phyloP scores from a whole-genome alignment of 306 rosid genomes.

The Cucumis melo region DNA sequence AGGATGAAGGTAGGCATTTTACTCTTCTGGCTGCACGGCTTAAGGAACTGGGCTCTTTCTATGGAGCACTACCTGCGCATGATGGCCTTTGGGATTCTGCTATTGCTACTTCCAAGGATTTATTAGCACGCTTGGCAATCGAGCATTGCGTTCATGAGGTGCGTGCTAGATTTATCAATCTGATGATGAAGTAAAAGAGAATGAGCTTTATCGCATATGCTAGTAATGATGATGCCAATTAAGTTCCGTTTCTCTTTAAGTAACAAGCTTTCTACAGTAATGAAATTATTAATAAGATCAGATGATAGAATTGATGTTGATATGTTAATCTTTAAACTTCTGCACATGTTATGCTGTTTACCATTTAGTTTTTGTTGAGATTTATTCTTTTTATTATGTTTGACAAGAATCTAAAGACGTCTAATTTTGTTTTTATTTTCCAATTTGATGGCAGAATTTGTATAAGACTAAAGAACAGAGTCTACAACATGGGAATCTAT shows the following conservation, averaged over 20 bases:
- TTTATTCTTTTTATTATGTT: not conserved
- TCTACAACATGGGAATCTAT: not conserved
- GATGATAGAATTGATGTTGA: not conserved
- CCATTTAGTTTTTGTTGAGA: not conserved
- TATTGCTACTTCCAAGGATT: conserved; percentile 54
- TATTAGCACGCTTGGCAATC: conserved; percentile 62
- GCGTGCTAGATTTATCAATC: conserved; percentile 1
- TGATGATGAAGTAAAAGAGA: not conserved
- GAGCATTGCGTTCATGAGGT: conserved; percentile 94
- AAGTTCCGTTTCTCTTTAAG: not conserved
- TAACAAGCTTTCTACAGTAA: not conserved
- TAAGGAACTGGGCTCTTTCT: conserved; percentile 58
- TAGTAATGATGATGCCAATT: not conserved
- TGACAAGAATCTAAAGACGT: not conserved
- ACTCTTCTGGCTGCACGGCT: conserved; percentile 60
- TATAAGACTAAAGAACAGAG: not conserved
- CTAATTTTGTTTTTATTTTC: not conserved
- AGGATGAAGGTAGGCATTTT: conserved; percentile 81
- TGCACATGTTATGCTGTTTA: not conserved
- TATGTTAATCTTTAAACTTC: not conserved
- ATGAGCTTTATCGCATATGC: not conserved
- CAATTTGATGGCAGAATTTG: not conserved
- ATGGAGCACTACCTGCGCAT: conserved; percentile 70
- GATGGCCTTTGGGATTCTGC: conserved; percentile 95
- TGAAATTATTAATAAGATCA: not conserved